phyloP scores from a whole-genome alignment of 208 protist genomes.

The Spongospora subterranea region DNA sequence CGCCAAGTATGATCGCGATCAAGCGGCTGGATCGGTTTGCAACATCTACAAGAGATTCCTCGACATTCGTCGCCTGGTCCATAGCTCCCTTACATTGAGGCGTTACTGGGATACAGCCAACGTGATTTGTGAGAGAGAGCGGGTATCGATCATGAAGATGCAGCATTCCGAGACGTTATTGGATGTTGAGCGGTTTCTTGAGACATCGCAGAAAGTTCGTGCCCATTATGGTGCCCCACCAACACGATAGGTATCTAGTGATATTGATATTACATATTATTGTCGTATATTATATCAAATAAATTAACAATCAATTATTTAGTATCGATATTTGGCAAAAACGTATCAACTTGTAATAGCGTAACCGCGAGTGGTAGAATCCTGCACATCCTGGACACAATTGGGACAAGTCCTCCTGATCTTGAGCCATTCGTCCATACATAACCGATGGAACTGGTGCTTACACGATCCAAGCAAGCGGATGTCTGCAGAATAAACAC shows the following conservation, averaged over 20 bases:
- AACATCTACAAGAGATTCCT: constrained; percentile 15
- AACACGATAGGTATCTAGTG: too few relatives aligned
- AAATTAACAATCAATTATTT: too few relatives aligned
- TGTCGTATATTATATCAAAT: too few relatives aligned
- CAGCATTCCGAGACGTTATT: too few relatives aligned
- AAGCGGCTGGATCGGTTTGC: background rate
- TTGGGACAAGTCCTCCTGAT: constrained; percentile 22
- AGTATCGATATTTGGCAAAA: too few relatives aligned
- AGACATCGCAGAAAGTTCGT: background rate
- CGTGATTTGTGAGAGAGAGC: background rate
- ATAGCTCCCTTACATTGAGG: background rate
- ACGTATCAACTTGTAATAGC: too few relatives aligned
- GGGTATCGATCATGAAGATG: too few relatives aligned
- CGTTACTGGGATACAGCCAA: background rate
- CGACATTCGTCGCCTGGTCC: background rate
- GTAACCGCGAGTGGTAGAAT: too few relatives aligned
- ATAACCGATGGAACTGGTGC: constrained; percentile 6
- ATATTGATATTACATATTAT: too few relatives aligned
- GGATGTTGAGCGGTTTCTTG: background rate
- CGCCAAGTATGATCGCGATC: background rate
- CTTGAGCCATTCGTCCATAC: constrained; percentile 49
- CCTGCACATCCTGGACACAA: too few relatives aligned
- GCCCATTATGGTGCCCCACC: too few relatives aligned
- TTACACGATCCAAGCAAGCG: background rate
- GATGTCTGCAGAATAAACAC: background rate